Evolutionary conservation across 306 rosid genomes (phyloP), one percentile per base, ranked within the genome.

Genomic region (Rosa persica): DNA sequence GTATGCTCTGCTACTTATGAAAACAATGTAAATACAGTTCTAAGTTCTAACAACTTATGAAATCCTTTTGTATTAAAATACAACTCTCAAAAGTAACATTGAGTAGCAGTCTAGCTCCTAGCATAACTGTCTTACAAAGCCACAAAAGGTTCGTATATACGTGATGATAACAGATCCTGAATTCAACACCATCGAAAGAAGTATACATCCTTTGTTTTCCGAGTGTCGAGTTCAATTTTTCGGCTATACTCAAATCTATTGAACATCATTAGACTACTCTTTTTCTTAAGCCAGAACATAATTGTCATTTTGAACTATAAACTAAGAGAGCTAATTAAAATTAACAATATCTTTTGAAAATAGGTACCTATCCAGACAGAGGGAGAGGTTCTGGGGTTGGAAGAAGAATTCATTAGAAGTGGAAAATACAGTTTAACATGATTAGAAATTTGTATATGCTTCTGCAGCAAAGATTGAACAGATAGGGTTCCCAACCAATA

Each of bases 281-380:
- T 16, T 23, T 5, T 1, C 71, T 30, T 4, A 61, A 48, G 67
- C 72, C 44, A 13, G 1, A 40, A n/a, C 4, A 12, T 36, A 36
- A 55, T 55, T 11, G 16, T 55, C 16, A 58, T 16, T 58, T 57
- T 19, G 34, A 25, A 16, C 78, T 60, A 68, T 46, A 34, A 64
- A 79, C 8, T 9, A 54, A 54, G 52, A 47, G 25, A 76, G 72
- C 23, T n/a, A n/a, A n/a, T n/a, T 40, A 60, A 79, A 79, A 36
- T 42, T 57, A 40, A 42, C 39, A 72, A 42, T 16, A 48, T 75
- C 44, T 15, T 30, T 49, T 34, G 38, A 39, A 39, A 23, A 30
- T 12, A 70, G 52, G 48, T 83, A 96, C 99, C 99, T 86, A 89
- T 96, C 99, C 98, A 96, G 83, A 93, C 99, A n/a, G n/a, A n/a